phyloP scores from a whole-genome alignment of 208 protist species.

The Novymonas esmeraldas region DNA sequence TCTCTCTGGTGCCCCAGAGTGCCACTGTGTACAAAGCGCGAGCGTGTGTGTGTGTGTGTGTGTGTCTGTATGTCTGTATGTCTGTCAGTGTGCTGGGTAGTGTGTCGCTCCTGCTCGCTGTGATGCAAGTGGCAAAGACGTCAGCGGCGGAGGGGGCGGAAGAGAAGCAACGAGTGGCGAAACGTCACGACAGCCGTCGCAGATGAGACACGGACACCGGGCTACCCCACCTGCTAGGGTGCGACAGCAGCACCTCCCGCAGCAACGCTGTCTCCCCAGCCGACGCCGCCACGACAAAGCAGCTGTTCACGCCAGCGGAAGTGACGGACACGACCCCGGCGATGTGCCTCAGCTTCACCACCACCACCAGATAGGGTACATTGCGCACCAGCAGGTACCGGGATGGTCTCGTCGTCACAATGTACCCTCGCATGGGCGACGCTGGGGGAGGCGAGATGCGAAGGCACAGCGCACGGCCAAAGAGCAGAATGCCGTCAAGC shows the following conservation, averaged over 20 bases:
- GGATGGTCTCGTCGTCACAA: constrained; percentile 51
- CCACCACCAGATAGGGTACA: constrained; percentile 52
- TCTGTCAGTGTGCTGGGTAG: too few relatives aligned
- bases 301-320: constrained; percentile 41
- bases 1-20: too few relatives aligned
- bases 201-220: constrained; percentile 47
- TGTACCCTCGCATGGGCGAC: constrained; percentile 56
- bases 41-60: too few relatives aligned
- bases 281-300: constrained; percentile 40
- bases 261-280: constrained; percentile 17
- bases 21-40: too few relatives aligned
- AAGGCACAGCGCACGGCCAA: constrained; percentile 50
- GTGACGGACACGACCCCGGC: constrained; percentile 46
- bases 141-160: neutral
- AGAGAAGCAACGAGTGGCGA: constrained; percentile 6
- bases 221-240: constrained; percentile 40
- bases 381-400: constrained; percentile 48
- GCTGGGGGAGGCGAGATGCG: constrained; percentile 46
- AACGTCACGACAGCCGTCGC: constrained; percentile 5
- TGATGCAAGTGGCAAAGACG: constrained; percentile 1
- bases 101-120: neutral
- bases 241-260: constrained; percentile 21
- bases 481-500: constrained; percentile 67
- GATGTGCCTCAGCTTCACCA: constrained; percentile 56
- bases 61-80: too few relatives aligned